Conservation (phyloP, 768 basidiomycete genomes). For the Pulveroboletus sp. region DNA sequence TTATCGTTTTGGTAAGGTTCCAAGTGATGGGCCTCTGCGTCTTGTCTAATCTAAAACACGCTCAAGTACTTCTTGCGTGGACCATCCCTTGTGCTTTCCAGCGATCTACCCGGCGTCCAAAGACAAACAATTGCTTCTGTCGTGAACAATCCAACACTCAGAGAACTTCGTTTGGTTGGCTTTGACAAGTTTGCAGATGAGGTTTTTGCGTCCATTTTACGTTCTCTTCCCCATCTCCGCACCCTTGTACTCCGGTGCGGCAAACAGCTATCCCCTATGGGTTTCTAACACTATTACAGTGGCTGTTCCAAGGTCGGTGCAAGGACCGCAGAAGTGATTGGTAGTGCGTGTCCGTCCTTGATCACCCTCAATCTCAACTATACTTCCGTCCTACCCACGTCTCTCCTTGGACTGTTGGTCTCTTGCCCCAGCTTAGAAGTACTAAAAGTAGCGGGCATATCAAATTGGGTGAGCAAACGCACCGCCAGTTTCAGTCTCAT, state of each 20-base stretch:
- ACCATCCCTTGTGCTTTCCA: conserved; percentile 41
- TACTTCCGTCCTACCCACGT: conserved; percentile 48
- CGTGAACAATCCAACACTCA: conserved; percentile 28
- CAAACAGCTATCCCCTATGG: conserved; percentile 1
- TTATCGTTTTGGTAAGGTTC: conserved; percentile 49
- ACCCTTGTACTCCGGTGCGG: conserved; percentile 52
- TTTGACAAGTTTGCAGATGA: conserved; percentile 51
- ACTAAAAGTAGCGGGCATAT: conserved; percentile 59
- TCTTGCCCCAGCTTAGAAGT: conserved; percentile 43
- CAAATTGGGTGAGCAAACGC: conserved; percentile 48
- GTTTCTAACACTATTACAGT: conserved; percentile 33
- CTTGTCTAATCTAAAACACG: not conserved
- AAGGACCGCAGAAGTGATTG: conserved; percentile 42
- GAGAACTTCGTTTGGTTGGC: conserved; percentile 46
- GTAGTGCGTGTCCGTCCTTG: conserved; percentile 40
- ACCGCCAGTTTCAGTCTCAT: not conserved
- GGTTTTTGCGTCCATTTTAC: conserved; percentile 47
- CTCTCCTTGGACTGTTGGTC: conserved; percentile 39
- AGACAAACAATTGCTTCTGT: conserved; percentile 47
- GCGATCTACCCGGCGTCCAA: conserved; percentile 49
- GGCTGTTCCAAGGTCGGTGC: conserved; percentile 56
- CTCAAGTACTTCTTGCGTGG: conserved; percentile 58
- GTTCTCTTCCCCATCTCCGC: conserved; percentile 40
- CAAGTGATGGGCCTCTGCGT: not conserved
- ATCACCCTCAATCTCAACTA: conserved; percentile 54